Conservation (phyloP, 2,329 filamentous ascomycete species). For the Paecilomyces dactylethromorphus region DNA sequence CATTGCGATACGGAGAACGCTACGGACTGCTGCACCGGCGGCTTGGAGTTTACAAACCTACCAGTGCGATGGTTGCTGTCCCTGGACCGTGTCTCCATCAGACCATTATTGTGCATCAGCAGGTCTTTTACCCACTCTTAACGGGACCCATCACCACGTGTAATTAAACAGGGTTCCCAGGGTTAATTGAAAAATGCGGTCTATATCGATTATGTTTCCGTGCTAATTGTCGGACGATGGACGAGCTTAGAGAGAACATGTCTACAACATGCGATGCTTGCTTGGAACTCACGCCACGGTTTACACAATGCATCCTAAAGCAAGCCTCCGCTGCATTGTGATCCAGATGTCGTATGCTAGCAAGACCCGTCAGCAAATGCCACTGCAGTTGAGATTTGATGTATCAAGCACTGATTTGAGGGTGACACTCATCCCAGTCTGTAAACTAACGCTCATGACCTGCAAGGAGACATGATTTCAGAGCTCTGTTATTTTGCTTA, state of each 20-base stretch:
- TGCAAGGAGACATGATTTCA: not conserved
- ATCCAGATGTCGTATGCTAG: not conserved
- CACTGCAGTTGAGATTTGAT: not conserved
- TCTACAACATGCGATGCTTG: not conserved
- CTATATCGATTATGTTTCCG: not conserved
- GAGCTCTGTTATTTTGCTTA: not conserved
- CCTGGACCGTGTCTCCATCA: not conserved
- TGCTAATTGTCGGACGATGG: not conserved
- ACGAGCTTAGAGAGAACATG: not conserved
- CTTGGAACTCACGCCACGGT: not conserved
- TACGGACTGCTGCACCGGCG: not conserved
- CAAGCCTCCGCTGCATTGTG: not conserved
- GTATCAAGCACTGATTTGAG: not conserved
- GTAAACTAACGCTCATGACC: not conserved
- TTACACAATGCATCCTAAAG: not conserved
- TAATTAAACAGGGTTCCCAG: not conserved
- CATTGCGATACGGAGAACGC: not conserved
- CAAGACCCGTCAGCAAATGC: not conserved
- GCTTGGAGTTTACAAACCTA: not conserved
- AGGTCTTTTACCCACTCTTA: not conserved
- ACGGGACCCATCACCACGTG: not conserved
- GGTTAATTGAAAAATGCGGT: not conserved
- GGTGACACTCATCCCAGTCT: not conserved
- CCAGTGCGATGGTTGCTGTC: not conserved
- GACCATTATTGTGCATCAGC: not conserved